Evolutionary conservation across 2,329 filamentous ascomycete genomes (phyloP).

Genomic region (Nigrospora osmanthi): DNA sequence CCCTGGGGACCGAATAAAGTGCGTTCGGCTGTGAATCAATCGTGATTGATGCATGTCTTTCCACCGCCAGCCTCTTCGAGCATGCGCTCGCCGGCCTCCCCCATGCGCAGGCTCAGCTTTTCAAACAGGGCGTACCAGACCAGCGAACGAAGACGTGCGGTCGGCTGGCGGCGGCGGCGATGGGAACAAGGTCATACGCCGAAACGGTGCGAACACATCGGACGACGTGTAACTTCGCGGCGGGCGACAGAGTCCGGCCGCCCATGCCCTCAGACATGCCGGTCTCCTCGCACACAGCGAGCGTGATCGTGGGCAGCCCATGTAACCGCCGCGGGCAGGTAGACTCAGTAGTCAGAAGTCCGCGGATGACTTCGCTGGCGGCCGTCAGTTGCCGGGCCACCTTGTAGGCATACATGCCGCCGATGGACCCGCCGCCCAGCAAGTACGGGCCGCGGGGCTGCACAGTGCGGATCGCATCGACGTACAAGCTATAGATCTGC

Average conservation of each 20-base stretch:
- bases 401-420: constrained; percentile 15
- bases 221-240: not conserved
- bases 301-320: constrained; percentile 9
- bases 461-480: constrained; percentile 11
- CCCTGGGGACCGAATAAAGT: not conserved
- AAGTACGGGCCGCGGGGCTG: constrained; percentile 15
- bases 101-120: not conserved
- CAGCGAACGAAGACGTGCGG: not conserved
- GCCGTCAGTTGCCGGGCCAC: constrained; percentile 10
- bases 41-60: not conserved
- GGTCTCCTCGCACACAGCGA: not conserved
- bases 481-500: constrained; percentile 9
- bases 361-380: constrained; percentile 8
- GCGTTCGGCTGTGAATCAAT: not conserved
- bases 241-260: not conserved
- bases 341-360: constrained; percentile 12
- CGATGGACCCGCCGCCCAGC: constrained; percentile 15
- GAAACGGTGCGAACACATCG: not conserved
- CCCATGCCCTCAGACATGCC: not conserved
- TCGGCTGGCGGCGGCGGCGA: not conserved
- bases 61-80: not conserved
- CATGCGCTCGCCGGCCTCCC: not conserved
- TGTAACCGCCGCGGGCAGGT: not conserved
- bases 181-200: not conserved
- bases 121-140: not conserved